phyloP scores from a whole-genome alignment of 345 rosid genomes.

The Brassica cretica region DNA sequence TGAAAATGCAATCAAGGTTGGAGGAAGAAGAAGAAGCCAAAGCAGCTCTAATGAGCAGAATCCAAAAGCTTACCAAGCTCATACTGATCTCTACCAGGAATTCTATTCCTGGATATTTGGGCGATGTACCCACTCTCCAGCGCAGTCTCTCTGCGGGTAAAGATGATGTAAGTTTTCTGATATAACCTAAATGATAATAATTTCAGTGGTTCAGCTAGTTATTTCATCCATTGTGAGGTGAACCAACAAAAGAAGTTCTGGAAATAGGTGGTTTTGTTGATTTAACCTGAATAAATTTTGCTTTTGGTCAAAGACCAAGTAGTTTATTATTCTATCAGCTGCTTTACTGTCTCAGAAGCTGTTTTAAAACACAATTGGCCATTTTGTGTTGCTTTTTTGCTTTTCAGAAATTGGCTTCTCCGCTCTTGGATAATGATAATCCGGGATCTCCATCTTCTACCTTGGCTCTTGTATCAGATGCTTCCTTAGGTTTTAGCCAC shows the following conservation, averaged over 20 bases:
- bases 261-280: conserved; percentile 4
- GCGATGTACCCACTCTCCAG: conserved; percentile 68
- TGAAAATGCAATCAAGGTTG: conserved; percentile 97
- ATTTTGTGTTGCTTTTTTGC: conserved; percentile 23
- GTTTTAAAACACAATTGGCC: conserved; percentile 2
- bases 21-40: conserved; percentile 99
- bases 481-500: conserved; percentile 59
- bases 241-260: conserved; percentile 4
- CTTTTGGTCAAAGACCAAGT: conserved; percentile 16
- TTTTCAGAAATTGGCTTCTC: conserved; percentile 62
- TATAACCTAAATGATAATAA: background rate
- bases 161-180: conserved; percentile 64
- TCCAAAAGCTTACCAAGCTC: conserved; percentile 95
- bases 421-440: conserved; percentile 60
- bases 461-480: conserved; percentile 50
- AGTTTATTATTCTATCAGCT: conserved; percentile 2
- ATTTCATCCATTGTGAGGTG: conserved; percentile 4
- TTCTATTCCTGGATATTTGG: conserved; percentile 65
- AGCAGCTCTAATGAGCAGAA: conserved; percentile 99
- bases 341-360: conserved; percentile 6
- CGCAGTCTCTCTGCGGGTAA: conserved; percentile 66
- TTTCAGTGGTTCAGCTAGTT: background rate
- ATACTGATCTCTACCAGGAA: conserved; percentile 97
- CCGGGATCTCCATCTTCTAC: conserved; percentile 54
- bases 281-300: conserved; percentile 9